phyloP scores from a whole-genome alignment of 257 asterid species.

The Solanum appendiculatum region DNA sequence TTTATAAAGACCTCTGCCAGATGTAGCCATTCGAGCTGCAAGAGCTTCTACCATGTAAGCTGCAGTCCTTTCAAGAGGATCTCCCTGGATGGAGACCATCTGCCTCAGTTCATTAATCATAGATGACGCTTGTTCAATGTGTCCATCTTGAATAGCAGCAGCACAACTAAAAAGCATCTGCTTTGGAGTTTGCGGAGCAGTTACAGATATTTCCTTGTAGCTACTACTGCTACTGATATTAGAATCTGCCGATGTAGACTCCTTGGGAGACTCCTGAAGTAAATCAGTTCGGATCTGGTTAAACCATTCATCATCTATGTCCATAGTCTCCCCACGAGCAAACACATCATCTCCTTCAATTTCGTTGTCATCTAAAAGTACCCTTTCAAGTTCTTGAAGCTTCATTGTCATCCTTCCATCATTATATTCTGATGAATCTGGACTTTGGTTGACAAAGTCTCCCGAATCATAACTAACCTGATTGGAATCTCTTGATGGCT shows the following conservation, averaged over 20 bases:
- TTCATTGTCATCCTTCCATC: conserved; percentile 53
- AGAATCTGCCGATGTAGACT: conserved; percentile 54
- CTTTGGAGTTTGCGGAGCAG: conserved; percentile 34
- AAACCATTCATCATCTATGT: conserved; percentile 35
- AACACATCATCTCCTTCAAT: conserved; percentile 3
- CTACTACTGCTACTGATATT: conserved; percentile 38
- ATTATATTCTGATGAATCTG: conserved; percentile 32
- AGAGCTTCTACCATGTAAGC: conserved; percentile 97
- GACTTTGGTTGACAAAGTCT: conserved; percentile 24
- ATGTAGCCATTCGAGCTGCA: conserved; percentile 73
- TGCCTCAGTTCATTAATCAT: conserved; percentile 59
- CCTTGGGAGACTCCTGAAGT: conserved; percentile 62
- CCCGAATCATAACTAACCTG: conserved; percentile 24
- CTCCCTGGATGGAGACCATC: conserved; percentile 77
- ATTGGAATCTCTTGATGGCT: conserved; percentile 13
- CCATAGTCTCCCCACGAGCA: conserved; percentile 28
- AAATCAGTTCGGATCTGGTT: conserved; percentile 9
- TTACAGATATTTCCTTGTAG: conserved; percentile 24
- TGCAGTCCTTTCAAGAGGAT: conserved; percentile 75
- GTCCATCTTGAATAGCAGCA: conserved; percentile 46
- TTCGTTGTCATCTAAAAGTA: conserved; percentile 50
- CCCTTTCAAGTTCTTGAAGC: conserved; percentile 83
- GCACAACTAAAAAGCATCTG: conserved; percentile 76
- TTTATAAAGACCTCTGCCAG: conserved; percentile 85
- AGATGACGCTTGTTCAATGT: conserved; percentile 35